A percentile compares a stretch with the other conserved stretches of the same genome.
Evolutionary conservation across 2,329 filamentous ascomycete genomes (phyloP).

Genomic region (Diaporthe humulicola): DNA sequence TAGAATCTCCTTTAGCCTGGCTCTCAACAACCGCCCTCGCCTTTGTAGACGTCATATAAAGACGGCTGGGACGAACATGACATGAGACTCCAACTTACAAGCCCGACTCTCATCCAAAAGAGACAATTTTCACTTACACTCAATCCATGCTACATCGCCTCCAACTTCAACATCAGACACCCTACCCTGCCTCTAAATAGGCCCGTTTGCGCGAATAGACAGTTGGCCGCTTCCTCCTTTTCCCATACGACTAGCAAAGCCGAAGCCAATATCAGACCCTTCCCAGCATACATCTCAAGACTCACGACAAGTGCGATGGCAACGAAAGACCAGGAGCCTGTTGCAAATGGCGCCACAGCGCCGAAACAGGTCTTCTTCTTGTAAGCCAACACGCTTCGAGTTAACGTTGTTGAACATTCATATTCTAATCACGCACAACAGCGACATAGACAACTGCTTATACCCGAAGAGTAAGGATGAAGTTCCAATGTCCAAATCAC

Average conservation of each 20-base stretch:
- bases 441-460: conserved; percentile 98
- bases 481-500: background rate
- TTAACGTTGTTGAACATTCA: conserved; percentile 42
- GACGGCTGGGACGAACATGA: background rate
- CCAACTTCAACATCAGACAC: background rate
- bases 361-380: conserved; percentile 58
- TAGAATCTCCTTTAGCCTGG: conserved; percentile 12
- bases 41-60: conserved; percentile 29
- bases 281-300: background rate
- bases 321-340: conserved; percentile 7
- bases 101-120: background rate
- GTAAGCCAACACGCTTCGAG: conserved; percentile 47
- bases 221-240: background rate
- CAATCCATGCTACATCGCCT: background rate
- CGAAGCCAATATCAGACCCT: background rate
- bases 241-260: background rate
- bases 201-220: background rate
- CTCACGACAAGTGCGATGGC: conserved; percentile 19
- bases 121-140: background rate
- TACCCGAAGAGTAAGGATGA: conserved; percentile 82
- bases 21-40: background rate
- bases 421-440: conserved; percentile 65
- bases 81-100: conserved; percentile 4
- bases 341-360: conserved; percentile 29
- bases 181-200: background rate